phyloP scores from a whole-genome alignment of 495 filamentous ascomycete species.

The Xylaria cubensis region DNA sequence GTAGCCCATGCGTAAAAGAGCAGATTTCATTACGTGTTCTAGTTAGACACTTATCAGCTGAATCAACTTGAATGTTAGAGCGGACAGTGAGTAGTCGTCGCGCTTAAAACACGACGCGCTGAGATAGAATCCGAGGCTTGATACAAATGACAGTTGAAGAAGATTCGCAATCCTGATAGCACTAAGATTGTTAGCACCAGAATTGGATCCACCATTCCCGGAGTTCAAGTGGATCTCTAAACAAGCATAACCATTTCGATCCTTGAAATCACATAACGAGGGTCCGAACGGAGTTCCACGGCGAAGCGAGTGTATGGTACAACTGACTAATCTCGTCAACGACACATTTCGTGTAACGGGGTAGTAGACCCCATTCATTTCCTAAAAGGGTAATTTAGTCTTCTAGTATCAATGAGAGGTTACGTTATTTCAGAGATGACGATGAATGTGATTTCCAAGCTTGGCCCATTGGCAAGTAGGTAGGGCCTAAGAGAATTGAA shows the following conservation, averaged over 20 bases:
- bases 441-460: neutral
- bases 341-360: neutral
- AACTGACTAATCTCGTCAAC: slow-evolving; percentile 5
- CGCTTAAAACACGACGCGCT: too few relatives aligned
- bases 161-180: neutral
- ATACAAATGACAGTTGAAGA: neutral
- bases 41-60: neutral
- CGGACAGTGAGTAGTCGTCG: too few relatives aligned
- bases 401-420: neutral
- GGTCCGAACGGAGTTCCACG: slow-evolving; percentile 1
- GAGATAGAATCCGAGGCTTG: neutral
- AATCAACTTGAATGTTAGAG: too few relatives aligned
- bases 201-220: too few relatives aligned
- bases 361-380: neutral
- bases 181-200: neutral
- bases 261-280: neutral
- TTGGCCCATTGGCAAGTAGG: too few relatives aligned
- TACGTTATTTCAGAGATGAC: neutral
- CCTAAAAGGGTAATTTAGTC: neutral
- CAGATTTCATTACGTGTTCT: neutral
- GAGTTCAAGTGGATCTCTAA: too few relatives aligned
- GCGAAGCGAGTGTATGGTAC: neutral
- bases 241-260: neutral
- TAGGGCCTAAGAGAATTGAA: neutral
- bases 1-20: neutral